phyloP scores from a whole-genome alignment of 202 grass and related monocot species.

The Schoenoplectus triqueter region DNA sequence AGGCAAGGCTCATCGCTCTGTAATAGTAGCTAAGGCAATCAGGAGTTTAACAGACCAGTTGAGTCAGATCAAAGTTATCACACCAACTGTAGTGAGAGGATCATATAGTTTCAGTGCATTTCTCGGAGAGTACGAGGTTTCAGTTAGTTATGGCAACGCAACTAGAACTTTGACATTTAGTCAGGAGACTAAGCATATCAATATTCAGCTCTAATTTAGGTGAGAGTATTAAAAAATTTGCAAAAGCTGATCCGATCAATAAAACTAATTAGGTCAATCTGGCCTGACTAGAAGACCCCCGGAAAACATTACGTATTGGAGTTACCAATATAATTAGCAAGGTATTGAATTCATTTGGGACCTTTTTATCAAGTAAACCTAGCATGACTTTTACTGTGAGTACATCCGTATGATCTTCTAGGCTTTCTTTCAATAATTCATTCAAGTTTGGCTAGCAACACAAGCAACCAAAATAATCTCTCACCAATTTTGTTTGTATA shows the following conservation, averaged over 20 bases:
- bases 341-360: background rate
- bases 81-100: constrained; percentile 18
- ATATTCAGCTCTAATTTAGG: constrained; percentile 68
- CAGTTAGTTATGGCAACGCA: constrained; percentile 53
- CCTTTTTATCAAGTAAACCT: background rate
- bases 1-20: too few relatives aligned
- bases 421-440: background rate
- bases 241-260: background rate
- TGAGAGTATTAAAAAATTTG: background rate
- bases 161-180: constrained; percentile 59
- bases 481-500: background rate
- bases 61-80: too few relatives aligned
- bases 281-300: too few relatives aligned
- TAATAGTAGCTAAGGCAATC: background rate
- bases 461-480: background rate
- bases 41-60: background rate
- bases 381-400: background rate
- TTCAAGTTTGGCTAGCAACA: background rate
- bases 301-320: constrained; percentile 15
- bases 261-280: too few relatives aligned
- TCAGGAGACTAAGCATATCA: constrained; percentile 83
- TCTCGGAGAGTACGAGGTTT: constrained; percentile 73
- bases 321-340: background rate
- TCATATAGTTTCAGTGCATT: constrained; percentile 75
- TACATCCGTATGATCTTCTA: background rate